These are phyloP conservation scores for Polytrichum formosum DNA, from an alignment of 225 moss, liverwort and hornwort species.

Conservation along the genomic window DNA sequence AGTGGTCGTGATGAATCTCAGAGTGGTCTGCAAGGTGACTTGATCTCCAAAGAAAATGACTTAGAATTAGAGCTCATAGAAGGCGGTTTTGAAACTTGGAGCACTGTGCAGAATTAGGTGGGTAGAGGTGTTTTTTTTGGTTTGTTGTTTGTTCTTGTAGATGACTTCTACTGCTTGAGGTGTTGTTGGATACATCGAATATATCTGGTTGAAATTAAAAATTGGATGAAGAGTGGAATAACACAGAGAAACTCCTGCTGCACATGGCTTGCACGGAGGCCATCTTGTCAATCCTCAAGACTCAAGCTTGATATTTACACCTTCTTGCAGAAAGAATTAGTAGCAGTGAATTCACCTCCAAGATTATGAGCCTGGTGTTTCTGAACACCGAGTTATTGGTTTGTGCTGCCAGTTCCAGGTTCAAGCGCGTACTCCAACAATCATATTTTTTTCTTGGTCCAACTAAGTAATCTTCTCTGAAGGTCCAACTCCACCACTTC, in stretches of 20 bases:
- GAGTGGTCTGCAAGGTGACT: too few relatives aligned
- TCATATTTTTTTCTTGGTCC: too few relatives aligned
- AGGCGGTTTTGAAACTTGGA: not conserved
- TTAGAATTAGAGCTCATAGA: not conserved
- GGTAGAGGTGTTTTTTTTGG: not conserved
- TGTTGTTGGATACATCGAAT: not conserved
- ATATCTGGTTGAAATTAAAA: not conserved
- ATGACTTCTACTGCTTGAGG: too few relatives aligned
- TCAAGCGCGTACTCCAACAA: too few relatives aligned
- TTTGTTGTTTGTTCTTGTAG: not conserved
- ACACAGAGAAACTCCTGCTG: not conserved
- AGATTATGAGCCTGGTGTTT: too few relatives aligned
- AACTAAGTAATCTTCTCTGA: too few relatives aligned
- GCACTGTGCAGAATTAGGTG: not conserved
- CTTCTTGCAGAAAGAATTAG: not conserved
- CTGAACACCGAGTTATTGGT: too few relatives aligned
- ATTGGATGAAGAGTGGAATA: not conserved
- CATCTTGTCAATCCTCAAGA: not conserved
- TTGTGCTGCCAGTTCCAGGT: too few relatives aligned
- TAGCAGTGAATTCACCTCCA: not conserved
- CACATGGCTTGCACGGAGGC: slow-evolving; percentile 1
- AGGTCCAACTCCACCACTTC: too few relatives aligned
- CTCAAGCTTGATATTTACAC: not conserved
- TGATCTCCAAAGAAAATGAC: not conserved
- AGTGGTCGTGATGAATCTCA: too few relatives aligned